Evolutionary conservation across 192 early-diverging fungal species (phyloP).

Genomic region (Chytriomyces confervae): DNA sequence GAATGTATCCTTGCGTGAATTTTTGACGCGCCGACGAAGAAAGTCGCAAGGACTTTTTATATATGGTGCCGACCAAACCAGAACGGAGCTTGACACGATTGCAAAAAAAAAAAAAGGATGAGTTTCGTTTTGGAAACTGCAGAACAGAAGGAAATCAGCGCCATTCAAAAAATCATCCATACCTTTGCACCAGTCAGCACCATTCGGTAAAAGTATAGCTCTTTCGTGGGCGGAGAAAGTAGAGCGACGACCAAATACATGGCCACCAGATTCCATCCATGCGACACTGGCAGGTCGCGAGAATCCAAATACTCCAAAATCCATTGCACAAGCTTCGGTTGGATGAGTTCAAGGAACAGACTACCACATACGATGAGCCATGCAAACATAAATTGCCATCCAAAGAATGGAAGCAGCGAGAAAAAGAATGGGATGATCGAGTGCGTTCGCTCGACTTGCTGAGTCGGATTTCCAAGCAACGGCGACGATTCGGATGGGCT

Average conservation of each 20-base stretch:
- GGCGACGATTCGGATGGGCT: background rate
- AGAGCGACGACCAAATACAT: slow-evolving; percentile 21
- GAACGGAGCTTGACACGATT: slow-evolving; percentile 9
- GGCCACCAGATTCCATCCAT: slow-evolving; percentile 13
- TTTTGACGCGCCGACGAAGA: slow-evolving; percentile 35
- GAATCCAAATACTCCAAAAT: slow-evolving; percentile 13
- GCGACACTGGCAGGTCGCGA: background rate
- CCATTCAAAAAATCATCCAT: too few relatives aligned
- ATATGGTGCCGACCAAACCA: slow-evolving; percentile 40
- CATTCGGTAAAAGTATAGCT: slow-evolving; percentile 33
- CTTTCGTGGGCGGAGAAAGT: slow-evolving; percentile 28
- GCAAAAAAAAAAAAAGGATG: background rate
- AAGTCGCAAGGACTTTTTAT: slow-evolving; percentile 38
- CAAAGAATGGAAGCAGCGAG: slow-evolving; percentile 26
- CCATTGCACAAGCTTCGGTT: slow-evolving; percentile 25
- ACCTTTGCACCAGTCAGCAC: slow-evolving; percentile 16
- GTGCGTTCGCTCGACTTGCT: too few relatives aligned
- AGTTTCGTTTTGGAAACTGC: background rate
- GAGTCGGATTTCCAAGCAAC: too few relatives aligned
- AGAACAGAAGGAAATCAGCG: too few relatives aligned
- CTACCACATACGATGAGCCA: slow-evolving; percentile 10
- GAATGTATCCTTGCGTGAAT: slow-evolving; percentile 33
- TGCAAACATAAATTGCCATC: slow-evolving; percentile 4
- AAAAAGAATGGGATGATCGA: slow-evolving; percentile 13
- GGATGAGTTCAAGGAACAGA: slow-evolving; percentile 18